Conservation (phyloP, 192 early-diverging fungal genomes). For the Entophlyctis luteolus region DNA sequence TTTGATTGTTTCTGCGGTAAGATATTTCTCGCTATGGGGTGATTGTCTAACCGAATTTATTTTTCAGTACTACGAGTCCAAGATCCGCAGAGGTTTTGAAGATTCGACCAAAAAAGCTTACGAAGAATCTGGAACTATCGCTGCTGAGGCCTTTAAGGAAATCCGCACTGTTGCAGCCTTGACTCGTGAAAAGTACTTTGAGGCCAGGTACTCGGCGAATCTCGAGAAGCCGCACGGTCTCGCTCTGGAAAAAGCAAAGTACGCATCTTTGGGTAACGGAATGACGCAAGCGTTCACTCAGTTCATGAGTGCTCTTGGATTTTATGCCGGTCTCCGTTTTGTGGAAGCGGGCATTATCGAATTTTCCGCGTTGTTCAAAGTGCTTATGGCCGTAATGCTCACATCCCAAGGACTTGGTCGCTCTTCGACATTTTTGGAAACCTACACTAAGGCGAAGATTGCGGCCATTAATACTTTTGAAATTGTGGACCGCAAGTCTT, state of each 20-base stretch:
- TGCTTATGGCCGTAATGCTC: constrained; percentile 48
- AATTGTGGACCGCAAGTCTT: constrained; percentile 37
- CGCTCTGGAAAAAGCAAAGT: constrained; percentile 61
- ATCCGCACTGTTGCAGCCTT: constrained; percentile 80
- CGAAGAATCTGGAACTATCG: constrained; percentile 60
- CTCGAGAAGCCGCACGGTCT: constrained; percentile 64
- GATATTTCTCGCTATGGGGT: background rate
- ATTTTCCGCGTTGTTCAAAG: constrained; percentile 33
- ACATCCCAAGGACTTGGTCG: constrained; percentile 41
- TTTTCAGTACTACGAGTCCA: constrained; percentile 60
- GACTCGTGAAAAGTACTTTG: constrained; percentile 65
- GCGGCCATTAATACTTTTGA: constrained; percentile 42
- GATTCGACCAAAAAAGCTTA: constrained; percentile 60
- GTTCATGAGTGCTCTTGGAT: constrained; percentile 73
- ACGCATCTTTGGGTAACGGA: constrained; percentile 67
- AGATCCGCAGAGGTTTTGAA: constrained; percentile 54
- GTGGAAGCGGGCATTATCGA: constrained; percentile 41
- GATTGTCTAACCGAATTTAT: background rate
- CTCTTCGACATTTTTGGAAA: constrained; percentile 42
- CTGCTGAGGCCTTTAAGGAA: constrained; percentile 77
- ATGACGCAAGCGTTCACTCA: constrained; percentile 69
- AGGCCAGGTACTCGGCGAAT: constrained; percentile 56
- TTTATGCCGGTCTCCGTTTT: constrained; percentile 75
- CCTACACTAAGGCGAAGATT: constrained; percentile 48
- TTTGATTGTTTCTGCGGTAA: background rate